Conservation (phyloP, 768 basidiomycete species). For the Naematelia aurantialba region DNA sequence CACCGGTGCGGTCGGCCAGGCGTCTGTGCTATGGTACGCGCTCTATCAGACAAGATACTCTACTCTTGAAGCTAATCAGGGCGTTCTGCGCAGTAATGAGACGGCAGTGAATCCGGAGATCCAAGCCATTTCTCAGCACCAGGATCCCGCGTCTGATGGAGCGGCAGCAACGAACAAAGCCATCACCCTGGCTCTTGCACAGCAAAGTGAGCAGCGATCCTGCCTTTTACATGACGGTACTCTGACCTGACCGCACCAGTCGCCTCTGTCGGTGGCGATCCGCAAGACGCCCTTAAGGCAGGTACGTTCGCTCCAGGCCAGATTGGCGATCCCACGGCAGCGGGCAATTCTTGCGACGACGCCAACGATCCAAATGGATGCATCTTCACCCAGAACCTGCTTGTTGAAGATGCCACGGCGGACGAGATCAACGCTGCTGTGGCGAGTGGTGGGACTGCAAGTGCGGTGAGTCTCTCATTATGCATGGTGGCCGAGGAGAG, state of each 20-base stretch:
- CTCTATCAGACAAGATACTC: background rate
- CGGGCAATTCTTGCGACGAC: constrained; percentile 59
- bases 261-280: constrained; percentile 62
- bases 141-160: constrained; percentile 62
- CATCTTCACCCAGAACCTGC: constrained; percentile 62
- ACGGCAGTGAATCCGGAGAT: constrained; percentile 64
- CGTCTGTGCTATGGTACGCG: constrained; percentile 26
- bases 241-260: constrained; percentile 34
- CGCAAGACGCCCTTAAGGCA: constrained; percentile 59
- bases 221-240: background rate
- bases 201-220: constrained; percentile 53
- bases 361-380: constrained; percentile 57
- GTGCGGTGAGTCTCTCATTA: no score
- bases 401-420: constrained; percentile 48
- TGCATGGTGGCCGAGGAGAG: no score
- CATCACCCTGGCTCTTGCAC: constrained; percentile 61
- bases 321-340: constrained; percentile 57
- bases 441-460: constrained; percentile 8
- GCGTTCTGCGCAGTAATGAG: constrained; percentile 57
- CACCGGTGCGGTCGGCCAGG: constrained; percentile 52
- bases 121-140: constrained; percentile 60
- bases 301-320: constrained; percentile 64
- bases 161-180: constrained; percentile 65
- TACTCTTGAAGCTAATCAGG: background rate
- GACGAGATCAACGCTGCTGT: constrained; percentile 59